Percentiles rank a stretch among this genome's conserved stretches.
phyloP scores from a whole-genome alignment of 495 filamentous ascomycete genomes.

The Penicillium paxilli region DNA sequence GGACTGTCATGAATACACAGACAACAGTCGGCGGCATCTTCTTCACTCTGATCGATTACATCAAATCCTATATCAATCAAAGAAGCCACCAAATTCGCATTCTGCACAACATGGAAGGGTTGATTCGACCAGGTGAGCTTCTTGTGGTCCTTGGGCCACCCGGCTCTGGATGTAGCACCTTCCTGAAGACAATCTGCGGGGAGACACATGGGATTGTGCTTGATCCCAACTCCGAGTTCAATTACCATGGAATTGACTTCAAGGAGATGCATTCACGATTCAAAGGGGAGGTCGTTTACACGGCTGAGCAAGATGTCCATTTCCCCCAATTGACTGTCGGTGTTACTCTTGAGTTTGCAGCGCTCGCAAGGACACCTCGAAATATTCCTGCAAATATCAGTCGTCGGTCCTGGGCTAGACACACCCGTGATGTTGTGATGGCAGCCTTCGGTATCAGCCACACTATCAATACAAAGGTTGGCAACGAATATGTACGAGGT shows the following conservation, averaged over 20 bases:
- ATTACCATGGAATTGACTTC: constrained; percentile 56
- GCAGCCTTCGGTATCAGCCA: constrained; percentile 54
- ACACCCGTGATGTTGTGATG: constrained; percentile 54
- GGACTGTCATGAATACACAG: not conserved
- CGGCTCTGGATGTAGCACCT: constrained; percentile 67
- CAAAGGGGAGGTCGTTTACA: constrained; percentile 63
- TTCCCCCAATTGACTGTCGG: constrained; percentile 61
- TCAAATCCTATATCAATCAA: not conserved
- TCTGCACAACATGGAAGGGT: not conserved
- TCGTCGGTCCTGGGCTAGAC: constrained; percentile 30
- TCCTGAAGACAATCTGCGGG: constrained; percentile 70
- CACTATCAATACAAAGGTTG: constrained; percentile 46
- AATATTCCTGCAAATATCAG: constrained; percentile 31
- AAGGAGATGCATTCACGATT: constrained; percentile 59
- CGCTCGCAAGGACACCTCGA: constrained; percentile 42
- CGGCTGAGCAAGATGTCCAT: constrained; percentile 59
- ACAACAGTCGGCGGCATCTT: not conserved
- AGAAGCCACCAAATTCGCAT: not conserved
- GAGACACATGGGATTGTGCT: constrained; percentile 65
- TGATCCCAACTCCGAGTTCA: constrained; percentile 56
- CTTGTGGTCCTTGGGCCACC: constrained; percentile 69
- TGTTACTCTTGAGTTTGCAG: constrained; percentile 60
- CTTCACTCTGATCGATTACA: not conserved
- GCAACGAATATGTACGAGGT: constrained; percentile 75
- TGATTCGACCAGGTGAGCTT: constrained; percentile 59